Percentiles rank a stretch among this genome's conserved stretches.
Conservation (phyloP, 208 protist genomes). For the Herpetomonas samuelpessoai region DNA sequence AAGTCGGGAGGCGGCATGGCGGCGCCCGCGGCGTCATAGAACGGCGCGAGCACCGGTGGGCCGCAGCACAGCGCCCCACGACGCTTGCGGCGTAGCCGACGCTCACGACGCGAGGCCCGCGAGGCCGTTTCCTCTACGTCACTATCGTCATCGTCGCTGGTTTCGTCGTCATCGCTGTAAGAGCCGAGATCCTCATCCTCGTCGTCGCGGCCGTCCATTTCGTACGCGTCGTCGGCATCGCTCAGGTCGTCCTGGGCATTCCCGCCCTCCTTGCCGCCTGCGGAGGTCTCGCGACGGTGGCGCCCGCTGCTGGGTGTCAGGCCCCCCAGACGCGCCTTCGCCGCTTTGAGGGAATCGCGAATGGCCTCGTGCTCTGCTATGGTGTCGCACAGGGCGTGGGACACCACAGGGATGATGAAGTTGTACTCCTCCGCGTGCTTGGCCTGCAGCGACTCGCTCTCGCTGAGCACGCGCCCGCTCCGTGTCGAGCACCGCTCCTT, state of each 20-base stretch:
- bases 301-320: background rate
- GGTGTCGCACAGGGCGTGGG: constrained; percentile 38
- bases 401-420: constrained; percentile 49
- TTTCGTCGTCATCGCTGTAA: background rate
- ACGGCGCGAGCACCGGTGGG: constrained; percentile 23
- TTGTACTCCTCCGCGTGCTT: constrained; percentile 72
- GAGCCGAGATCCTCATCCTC: too few species aligned
- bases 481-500: constrained; percentile 26
- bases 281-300: background rate
- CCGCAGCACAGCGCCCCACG: constrained; percentile 1
- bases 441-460: constrained; percentile 66
- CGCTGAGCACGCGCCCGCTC: constrained; percentile 40
- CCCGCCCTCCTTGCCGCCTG: too few species aligned
- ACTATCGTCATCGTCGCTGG: background rate
- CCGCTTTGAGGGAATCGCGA: constrained; percentile 5
- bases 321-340: background rate
- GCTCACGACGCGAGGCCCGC: background rate
- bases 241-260: background rate
- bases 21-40: constrained; percentile 35
- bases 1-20: constrained; percentile 51
- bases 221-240: background rate
- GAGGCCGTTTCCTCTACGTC: background rate
- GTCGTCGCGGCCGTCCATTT: background rate
- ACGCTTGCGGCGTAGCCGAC: background rate
- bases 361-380: constrained; percentile 45